Percentiles rank a stretch among this genome's conserved stretches.
Evolutionary conservation across 345 rosid species (phyloP).

Genomic region (Bretschneidera sinensis): DNA sequence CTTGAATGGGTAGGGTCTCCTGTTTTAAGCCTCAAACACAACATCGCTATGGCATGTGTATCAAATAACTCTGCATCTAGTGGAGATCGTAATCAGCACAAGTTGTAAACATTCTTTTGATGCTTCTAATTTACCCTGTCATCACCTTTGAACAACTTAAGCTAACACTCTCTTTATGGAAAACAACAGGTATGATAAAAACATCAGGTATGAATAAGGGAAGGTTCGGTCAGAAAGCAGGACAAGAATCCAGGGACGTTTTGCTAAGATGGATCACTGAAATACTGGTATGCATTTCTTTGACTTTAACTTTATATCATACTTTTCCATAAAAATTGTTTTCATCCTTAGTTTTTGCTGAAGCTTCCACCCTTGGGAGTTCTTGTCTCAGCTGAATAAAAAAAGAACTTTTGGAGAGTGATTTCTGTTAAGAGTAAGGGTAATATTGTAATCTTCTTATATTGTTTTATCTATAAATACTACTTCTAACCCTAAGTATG

Average conservation of each 20-base stretch:
- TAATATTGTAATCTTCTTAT: too few species aligned
- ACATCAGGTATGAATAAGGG: conserved; percentile 75
- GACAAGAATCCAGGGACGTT: conserved; percentile 82
- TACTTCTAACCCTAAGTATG: too few species aligned
- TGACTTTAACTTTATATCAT: too few species aligned
- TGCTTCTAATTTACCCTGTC: neutral
- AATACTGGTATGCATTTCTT: conserved; percentile 5
- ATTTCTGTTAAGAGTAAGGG: too few species aligned
- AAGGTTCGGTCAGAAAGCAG: conserved; percentile 84
- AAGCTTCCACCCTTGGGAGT: neutral
- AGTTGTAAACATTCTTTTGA: neutral
- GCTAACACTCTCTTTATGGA: neutral
- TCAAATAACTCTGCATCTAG: too few species aligned
- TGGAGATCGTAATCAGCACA: too few species aligned
- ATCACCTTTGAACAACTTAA: neutral
- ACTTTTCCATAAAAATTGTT: too few species aligned
- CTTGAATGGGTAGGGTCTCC: neutral
- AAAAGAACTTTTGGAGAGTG: too few species aligned
- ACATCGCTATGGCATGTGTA: too few species aligned
- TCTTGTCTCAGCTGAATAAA: too few species aligned
- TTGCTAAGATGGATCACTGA: conserved; percentile 58
- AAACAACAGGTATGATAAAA: conserved; percentile 66
- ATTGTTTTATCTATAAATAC: too few species aligned
- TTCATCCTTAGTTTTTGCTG: neutral
- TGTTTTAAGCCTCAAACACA: neutral